Evolutionary conservation across 176 grass and related monocot genomes (phyloP).

Genomic region (sorghum (Sorghum bicolor)): DNA sequence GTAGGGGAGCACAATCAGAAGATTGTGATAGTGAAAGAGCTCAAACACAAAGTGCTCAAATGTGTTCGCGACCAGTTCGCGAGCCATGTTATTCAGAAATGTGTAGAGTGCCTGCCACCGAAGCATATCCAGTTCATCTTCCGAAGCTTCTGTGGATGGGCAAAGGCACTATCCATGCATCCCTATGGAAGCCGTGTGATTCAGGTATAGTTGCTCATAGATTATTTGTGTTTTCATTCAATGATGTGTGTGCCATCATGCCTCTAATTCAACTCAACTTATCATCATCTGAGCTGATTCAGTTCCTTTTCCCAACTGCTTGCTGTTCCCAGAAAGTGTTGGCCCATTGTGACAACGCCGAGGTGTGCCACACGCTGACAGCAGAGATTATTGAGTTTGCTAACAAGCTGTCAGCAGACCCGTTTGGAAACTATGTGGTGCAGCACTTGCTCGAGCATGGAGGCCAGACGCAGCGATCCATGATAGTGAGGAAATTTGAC

Average conservation of each 20-base stretch:
- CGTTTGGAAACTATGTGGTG: slow-evolving; percentile 58
- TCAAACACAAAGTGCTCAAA: slow-evolving; percentile 30
- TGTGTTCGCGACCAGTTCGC: slow-evolving; percentile 47
- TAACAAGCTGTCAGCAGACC: slow-evolving; percentile 20
- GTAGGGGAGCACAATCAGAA: slow-evolving; percentile 32
- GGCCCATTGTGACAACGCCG: slow-evolving; percentile 19
- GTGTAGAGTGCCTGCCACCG: slow-evolving; percentile 49
- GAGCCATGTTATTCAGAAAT: slow-evolving; percentile 55
- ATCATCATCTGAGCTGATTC: too few species aligned
- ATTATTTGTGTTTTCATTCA: too few species aligned
- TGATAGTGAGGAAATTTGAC: slow-evolving; percentile 29
- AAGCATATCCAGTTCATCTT: slow-evolving; percentile 39
- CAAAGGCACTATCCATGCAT: slow-evolving; percentile 28
- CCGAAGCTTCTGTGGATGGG: slow-evolving; percentile 29
- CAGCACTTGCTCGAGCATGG: slow-evolving; percentile 57
- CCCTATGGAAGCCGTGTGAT: slow-evolving; percentile 46
- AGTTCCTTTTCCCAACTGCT: background rate
- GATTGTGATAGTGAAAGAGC: slow-evolving; percentile 42
- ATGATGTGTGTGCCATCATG: too few species aligned
- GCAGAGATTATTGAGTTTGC: slow-evolving; percentile 34
- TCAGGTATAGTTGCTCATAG: slow-evolving; percentile 38
- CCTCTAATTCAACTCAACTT: too few species aligned
- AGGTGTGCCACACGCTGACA: background rate
- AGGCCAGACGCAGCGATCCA: slow-evolving; percentile 1
- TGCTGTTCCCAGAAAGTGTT: slow-evolving; percentile 40